A percentile compares a stretch with the other conserved stretches of the same genome.
Evolutionary conservation across 495 filamentous ascomycete species (phyloP).

Genomic region (Neurospora sp.): DNA sequence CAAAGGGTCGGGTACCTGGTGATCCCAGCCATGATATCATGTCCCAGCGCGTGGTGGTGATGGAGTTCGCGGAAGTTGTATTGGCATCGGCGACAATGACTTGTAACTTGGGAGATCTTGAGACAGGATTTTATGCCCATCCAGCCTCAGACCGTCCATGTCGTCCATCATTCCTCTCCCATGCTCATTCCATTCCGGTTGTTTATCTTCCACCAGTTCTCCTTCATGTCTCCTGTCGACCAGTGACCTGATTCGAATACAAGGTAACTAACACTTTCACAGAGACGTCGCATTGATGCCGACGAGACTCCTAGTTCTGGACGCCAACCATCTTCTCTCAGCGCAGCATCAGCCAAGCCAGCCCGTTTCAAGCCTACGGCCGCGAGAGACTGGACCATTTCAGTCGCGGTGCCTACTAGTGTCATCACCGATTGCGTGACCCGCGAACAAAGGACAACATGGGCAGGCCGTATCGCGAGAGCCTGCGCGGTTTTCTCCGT

Average conservation of each 20-base stretch:
- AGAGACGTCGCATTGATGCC: slow-evolving; percentile 33
- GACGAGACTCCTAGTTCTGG: slow-evolving; percentile 20
- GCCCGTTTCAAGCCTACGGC: slow-evolving; percentile 25
- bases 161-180: background rate
- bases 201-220: background rate
- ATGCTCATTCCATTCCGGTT: background rate
- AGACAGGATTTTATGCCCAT: background rate
- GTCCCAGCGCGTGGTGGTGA: background rate
- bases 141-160: background rate
- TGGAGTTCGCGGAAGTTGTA: background rate
- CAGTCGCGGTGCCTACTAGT: slow-evolving; percentile 37
- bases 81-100: background rate
- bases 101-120: background rate
- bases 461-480: slow-evolving; percentile 60
- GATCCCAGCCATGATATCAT: background rate
- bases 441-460: slow-evolving; percentile 52
- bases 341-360: slow-evolving; percentile 19
- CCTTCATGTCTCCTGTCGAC: background rate
- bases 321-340: slow-evolving; percentile 4
- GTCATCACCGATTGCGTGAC: slow-evolving; percentile 37
- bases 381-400: slow-evolving; percentile 37
- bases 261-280: background rate
- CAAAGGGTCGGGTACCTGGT: background rate
- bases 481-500: slow-evolving; percentile 65
- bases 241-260: background rate